These are phyloP conservation scores for Trichoderma citrinoviride DNA, from an alignment of 2,329 filamentous ascomycete species.

Conservation along the genomic window DNA sequence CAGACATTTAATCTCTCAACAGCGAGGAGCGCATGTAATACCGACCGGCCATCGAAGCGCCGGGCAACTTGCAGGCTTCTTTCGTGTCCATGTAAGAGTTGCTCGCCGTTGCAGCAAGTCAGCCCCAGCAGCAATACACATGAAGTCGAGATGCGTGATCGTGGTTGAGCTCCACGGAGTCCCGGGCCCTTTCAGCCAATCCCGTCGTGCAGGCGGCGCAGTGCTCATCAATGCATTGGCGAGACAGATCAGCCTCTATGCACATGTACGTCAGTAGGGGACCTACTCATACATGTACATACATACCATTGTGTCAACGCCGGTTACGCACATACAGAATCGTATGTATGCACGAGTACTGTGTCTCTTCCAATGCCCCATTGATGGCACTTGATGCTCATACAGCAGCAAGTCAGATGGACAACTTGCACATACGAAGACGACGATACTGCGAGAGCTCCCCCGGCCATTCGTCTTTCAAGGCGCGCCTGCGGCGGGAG, in stretches of 20 bases:
- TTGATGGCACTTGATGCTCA: background rate
- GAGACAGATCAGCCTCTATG: slow-evolving; percentile 18
- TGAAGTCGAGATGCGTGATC: slow-evolving; percentile 1
- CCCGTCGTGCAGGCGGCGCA: slow-evolving; percentile 8
- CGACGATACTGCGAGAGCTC: background rate
- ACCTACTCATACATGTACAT: background rate
- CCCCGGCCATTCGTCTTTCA: background rate
- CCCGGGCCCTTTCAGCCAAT: slow-evolving; percentile 4
- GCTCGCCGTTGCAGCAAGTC: background rate
- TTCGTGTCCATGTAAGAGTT: background rate
- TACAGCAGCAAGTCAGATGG: background rate
- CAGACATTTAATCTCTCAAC: slow-evolving; percentile 15
- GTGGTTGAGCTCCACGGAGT: background rate
- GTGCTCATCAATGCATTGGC: slow-evolving; percentile 11
- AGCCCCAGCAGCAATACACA: background rate
- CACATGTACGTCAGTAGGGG: slow-evolving; percentile 18
- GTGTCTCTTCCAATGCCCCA: background rate
- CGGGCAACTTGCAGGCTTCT: background rate
- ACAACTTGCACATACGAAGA: background rate
- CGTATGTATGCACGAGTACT: too few relatives aligned
- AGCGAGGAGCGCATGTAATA: background rate
- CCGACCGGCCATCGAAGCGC: background rate
- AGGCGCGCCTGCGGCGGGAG: slow-evolving; percentile 24
- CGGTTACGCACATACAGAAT: too few relatives aligned
- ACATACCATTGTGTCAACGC: background rate